Evolutionary conservation across 768 basidiomycete species (phyloP).

Genomic region (Tephrocybe sp.): DNA sequence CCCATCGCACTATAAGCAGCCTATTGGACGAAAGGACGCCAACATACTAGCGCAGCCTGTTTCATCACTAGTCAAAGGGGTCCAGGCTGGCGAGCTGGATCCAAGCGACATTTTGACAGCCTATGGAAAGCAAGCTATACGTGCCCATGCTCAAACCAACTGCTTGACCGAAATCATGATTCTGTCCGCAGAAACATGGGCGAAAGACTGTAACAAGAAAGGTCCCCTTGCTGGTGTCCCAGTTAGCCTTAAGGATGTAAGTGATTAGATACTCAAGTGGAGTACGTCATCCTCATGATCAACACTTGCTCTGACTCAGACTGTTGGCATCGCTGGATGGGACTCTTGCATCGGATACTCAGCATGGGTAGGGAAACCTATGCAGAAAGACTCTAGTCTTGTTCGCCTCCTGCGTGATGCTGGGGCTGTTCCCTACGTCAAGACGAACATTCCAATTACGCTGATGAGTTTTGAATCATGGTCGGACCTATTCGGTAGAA

Average conservation of each 20-base stretch:
- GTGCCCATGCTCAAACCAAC: slow-evolving; percentile 48
- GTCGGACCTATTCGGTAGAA: slow-evolving; percentile 59
- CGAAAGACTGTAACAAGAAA: slow-evolving; percentile 26
- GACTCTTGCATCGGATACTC: slow-evolving; percentile 65
- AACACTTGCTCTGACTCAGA: slow-evolving; percentile 28
- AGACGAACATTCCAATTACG: slow-evolving; percentile 64
- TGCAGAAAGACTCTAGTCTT: slow-evolving; percentile 46
- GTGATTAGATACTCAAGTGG: slow-evolving; percentile 2
- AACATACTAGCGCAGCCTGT: slow-evolving; percentile 30
- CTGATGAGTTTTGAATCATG: slow-evolving; percentile 58
- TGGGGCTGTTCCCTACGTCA: slow-evolving; percentile 66
- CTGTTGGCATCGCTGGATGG: slow-evolving; percentile 51
- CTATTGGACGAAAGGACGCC: slow-evolving; percentile 26
- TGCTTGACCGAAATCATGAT: slow-evolving; percentile 61
- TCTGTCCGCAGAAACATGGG: slow-evolving; percentile 32
- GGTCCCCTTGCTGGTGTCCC: slow-evolving; percentile 55
- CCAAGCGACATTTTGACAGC: slow-evolving; percentile 37
- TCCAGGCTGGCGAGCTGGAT: slow-evolving; percentile 28
- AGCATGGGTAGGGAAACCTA: slow-evolving; percentile 43
- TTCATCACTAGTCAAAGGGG: slow-evolving; percentile 26
- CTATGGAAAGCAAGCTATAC: slow-evolving; percentile 45
- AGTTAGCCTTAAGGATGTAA: slow-evolving; percentile 51
- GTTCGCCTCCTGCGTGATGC: slow-evolving; percentile 56
- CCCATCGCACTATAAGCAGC: slow-evolving; percentile 28
- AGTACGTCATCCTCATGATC: slow-evolving; percentile 4